These are phyloP conservation scores for Arthrinium puccinioides DNA, from an alignment of 2,329 filamentous ascomycete species.

Conservation along the genomic window DNA sequence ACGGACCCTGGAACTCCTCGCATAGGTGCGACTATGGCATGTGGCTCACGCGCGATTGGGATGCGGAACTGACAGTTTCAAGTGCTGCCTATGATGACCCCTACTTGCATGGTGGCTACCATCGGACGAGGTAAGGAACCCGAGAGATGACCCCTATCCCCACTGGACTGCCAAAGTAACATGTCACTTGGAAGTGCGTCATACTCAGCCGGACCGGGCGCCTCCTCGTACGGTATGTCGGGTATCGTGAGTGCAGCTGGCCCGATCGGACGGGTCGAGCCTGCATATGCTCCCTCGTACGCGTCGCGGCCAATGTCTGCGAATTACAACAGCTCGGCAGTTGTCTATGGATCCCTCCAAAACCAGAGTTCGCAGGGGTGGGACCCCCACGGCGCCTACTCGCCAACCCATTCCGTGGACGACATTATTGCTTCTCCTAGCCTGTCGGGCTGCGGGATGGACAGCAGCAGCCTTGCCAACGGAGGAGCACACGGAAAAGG, in stretches of 20 bases:
- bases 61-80: conserved; percentile 19
- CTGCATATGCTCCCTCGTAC: conserved; percentile 32
- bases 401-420: conserved; percentile 50
- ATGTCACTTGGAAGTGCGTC: conserved; percentile 31
- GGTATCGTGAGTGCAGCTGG: conserved; percentile 25
- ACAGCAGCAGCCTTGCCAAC: conserved; percentile 22
- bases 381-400: conserved; percentile 44
- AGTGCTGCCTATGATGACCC: conserved; percentile 22
- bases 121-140: conserved; percentile 23
- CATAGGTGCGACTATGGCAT: conserved; percentile 41
- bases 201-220: conserved; percentile 28
- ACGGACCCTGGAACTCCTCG: conserved; percentile 41
- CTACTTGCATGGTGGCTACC: conserved; percentile 19
- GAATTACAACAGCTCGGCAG: conserved; percentile 23
- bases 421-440: conserved; percentile 51
- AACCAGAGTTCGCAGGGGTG: conserved; percentile 34
- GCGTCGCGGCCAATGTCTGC: conserved; percentile 34
- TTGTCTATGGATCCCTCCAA: conserved; percentile 30
- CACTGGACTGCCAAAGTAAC: conserved; percentile 23
- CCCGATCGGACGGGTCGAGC: conserved; percentile 31
- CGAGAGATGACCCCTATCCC: conserved; percentile 9
- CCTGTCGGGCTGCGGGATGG: conserved; percentile 44
- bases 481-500: conserved; percentile 31
- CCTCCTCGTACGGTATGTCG: conserved; percentile 25
- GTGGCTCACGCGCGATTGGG: conserved; percentile 11